A percentile compares a stretch with the other conserved stretches of the same genome.
These are phyloP conservation scores for Populus hybrid DNA, from an alignment of 441 rosid species.

Conservation along the genomic window DNA sequence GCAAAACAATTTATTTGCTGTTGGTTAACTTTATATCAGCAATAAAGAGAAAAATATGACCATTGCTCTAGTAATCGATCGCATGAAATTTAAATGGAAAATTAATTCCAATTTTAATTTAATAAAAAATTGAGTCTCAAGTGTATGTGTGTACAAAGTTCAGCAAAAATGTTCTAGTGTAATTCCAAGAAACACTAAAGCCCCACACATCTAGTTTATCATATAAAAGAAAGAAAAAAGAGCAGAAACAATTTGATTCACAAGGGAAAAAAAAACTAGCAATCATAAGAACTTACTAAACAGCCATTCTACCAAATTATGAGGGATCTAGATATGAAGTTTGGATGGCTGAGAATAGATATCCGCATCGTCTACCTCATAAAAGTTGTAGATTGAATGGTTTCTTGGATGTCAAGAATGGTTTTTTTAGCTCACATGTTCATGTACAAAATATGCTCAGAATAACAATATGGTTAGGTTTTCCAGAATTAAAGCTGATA, in stretches of 20 bases:
- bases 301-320: neutral
- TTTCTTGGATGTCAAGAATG: neutral
- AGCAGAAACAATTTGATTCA: neutral
- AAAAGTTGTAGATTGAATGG: neutral
- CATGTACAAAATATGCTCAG: neutral
- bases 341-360: neutral
- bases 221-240: neutral
- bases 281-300: neutral
- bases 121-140: neutral
- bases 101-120: no score
- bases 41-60: no score
- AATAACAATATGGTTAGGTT: neutral
- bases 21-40: no score
- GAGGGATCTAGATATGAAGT: neutral
- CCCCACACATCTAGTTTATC: neutral
- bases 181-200: neutral
- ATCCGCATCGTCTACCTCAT: neutral
- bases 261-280: neutral
- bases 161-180: neutral
- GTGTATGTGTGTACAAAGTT: neutral
- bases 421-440: neutral
- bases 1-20: no score
- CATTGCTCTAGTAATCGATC: no score
- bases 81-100: no score
- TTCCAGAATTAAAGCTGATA: neutral